These are phyloP conservation scores for Cephaloascus fragrans DNA, from an alignment of 805 yeast species.

Conservation along the genomic window DNA sequence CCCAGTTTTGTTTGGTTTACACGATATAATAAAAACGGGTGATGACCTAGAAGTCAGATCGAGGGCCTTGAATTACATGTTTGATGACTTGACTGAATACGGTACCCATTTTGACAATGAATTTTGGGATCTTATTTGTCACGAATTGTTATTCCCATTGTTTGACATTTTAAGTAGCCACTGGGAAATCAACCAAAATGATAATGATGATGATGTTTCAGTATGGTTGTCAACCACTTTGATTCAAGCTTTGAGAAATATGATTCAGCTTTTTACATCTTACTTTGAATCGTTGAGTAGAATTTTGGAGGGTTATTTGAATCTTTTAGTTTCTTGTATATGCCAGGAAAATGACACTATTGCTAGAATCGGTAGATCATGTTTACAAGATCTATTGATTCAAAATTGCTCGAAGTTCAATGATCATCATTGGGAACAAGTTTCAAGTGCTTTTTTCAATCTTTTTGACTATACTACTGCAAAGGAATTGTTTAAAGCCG, in stretches of 20 bases:
- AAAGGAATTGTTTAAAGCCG: conserved; percentile 62
- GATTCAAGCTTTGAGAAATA: conserved; percentile 86
- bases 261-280: conserved; percentile 74
- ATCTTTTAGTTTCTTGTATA: conserved; percentile 74
- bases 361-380: conserved; percentile 87
- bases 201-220: conserved; percentile 73
- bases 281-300: conserved; percentile 70
- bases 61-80: conserved; percentile 71
- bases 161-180: conserved; percentile 70
- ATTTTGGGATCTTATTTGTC: conserved; percentile 80
- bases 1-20: conserved; percentile 78
- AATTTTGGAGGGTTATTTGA: conserved; percentile 71
- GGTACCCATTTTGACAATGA: conserved; percentile 67
- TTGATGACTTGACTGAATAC: conserved; percentile 68
- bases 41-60: conserved; percentile 93
- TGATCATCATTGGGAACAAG: conserved; percentile 62
- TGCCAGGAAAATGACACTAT: conserved; percentile 97
- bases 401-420: conserved; percentile 62
- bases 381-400: conserved; percentile 71
- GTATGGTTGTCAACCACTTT: conserved; percentile 96
- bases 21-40: conserved; percentile 86
- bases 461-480: conserved; percentile 84
- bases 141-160: conserved; percentile 78
- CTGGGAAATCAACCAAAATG: conserved; percentile 61
- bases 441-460: conserved; percentile 53